Evolutionary conservation across 768 basidiomycete species (phyloP).

Genomic region (Mycena vulgaris): DNA sequence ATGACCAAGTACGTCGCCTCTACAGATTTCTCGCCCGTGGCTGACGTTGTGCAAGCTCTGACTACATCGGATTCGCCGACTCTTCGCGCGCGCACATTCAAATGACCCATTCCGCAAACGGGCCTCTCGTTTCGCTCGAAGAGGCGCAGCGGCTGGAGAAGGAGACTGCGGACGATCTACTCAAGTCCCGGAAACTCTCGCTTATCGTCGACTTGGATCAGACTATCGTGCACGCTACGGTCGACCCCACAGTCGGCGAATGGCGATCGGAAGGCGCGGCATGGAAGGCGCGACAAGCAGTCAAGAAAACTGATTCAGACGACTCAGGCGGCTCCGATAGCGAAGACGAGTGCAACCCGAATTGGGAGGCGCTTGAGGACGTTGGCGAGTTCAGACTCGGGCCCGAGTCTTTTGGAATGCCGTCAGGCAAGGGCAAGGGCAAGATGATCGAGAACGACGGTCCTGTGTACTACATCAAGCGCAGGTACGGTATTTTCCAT

Average conservation of each 20-base stretch:
- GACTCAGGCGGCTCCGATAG: conserved; percentile 61
- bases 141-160: conserved; percentile 93
- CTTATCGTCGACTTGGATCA: conserved; percentile 99
- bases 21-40: conserved; percentile 10
- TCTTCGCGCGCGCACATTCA: conserved; percentile 90
- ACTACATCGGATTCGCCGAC: conserved; percentile 92
- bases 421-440: conserved; percentile 68
- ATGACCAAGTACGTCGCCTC: conserved; percentile 82
- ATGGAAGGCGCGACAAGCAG: conserved; percentile 76
- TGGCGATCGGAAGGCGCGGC: conserved; percentile 92
- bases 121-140: conserved; percentile 92
- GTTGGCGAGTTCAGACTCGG: conserved; percentile 91
- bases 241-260: conserved; percentile 98
- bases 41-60: conserved; percentile 62
- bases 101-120: conserved; percentile 94
- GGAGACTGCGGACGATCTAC: conserved; percentile 85
- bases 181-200: conserved; percentile 84
- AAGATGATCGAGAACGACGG: conserved; percentile 82
- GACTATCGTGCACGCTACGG: conserved; percentile 98
- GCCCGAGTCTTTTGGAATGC: conserved; percentile 78
- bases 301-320: conserved; percentile 48
- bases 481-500: conserved; percentile 73
- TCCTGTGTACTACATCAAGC: conserved; percentile 98
- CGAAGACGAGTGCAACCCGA: conserved; percentile 86
- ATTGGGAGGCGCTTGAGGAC: conserved; percentile 92